A percentile compares a stretch with the other conserved stretches of the same genome.
These are phyloP conservation scores for Ceratobasidium sp. DNA, from an alignment of 1,284 basidiomycete species.

Conservation along the genomic window DNA sequence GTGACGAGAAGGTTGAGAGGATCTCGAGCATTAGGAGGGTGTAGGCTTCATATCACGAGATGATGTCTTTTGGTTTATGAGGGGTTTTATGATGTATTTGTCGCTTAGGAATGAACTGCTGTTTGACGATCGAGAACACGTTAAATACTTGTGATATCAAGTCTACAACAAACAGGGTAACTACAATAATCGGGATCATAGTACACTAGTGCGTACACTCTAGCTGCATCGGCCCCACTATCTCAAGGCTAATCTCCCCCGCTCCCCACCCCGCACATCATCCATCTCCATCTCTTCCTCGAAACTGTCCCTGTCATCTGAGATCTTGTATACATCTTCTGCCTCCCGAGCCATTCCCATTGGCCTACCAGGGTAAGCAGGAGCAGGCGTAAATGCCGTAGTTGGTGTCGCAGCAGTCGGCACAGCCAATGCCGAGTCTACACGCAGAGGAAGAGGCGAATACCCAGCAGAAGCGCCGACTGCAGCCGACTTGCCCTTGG, in stretches of 20 bases:
- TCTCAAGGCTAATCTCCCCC: slow-evolving; percentile 9
- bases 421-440: slow-evolving; percentile 12
- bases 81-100: neutral
- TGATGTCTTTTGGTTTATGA: neutral
- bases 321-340: slow-evolving; percentile 36
- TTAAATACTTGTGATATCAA: neutral
- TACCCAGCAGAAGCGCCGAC: slow-evolving; percentile 29
- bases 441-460: slow-evolving; percentile 13
- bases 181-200: slow-evolving; percentile 2
- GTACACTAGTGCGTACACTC: neutral
- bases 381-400: slow-evolving; percentile 35
- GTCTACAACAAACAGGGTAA: slow-evolving; percentile 24
- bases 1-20: slow-evolving; percentile 29
- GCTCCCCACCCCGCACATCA: slow-evolving; percentile 16
- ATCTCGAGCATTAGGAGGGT: slow-evolving; percentile 2
- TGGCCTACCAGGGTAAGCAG: slow-evolving; percentile 33
- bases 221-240: neutral
- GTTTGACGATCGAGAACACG: neutral
- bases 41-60: neutral
- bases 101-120: neutral
- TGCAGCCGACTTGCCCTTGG: slow-evolving; percentile 46
- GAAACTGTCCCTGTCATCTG: slow-evolving; percentile 38
- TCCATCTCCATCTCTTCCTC: slow-evolving; percentile 40
- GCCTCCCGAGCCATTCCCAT: slow-evolving; percentile 16
- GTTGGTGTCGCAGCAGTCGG: slow-evolving; percentile 14